Evolutionary conservation across 805 yeast genomes (phyloP).

Genomic region (Pichia gijzeniarum): DNA sequence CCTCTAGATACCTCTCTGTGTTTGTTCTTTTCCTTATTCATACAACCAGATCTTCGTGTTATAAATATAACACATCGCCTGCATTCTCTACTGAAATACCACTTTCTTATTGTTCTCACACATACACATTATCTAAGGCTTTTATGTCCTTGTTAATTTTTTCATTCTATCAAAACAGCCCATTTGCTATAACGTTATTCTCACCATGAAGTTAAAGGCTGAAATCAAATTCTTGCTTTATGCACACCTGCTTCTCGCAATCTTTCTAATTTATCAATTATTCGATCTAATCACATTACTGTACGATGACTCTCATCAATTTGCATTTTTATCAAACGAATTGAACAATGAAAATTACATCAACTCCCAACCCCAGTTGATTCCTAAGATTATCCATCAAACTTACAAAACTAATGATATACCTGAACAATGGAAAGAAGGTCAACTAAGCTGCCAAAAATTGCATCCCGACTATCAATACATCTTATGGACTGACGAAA

Average conservation of each 20-base stretch:
- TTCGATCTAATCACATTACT: slow-evolving; percentile 68
- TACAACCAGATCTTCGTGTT: too few species aligned
- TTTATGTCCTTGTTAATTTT: too few species aligned
- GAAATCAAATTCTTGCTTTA: slow-evolving; percentile 57
- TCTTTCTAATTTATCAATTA: slow-evolving; percentile 52
- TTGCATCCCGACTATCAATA: slow-evolving; percentile 85
- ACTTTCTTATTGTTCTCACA: neutral
- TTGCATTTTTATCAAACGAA: slow-evolving; percentile 58
- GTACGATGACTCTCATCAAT: slow-evolving; percentile 63
- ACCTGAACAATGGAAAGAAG: slow-evolving; percentile 76
- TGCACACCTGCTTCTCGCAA: slow-evolving; percentile 50
- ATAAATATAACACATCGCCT: too few species aligned
- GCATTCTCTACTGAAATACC: too few species aligned
- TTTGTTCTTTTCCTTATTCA: too few species aligned
- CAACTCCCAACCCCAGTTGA: slow-evolving; percentile 42
- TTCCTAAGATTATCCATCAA: slow-evolving; percentile 90
- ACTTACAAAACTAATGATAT: slow-evolving; percentile 76
- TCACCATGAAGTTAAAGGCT: slow-evolving; percentile 42
- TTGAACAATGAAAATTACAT: slow-evolving; percentile 36
- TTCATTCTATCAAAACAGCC: too few species aligned
- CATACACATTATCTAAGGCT: neutral
- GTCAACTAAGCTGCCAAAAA: slow-evolving; percentile 70
- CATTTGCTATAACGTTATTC: too few species aligned
- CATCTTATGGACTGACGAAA: slow-evolving; percentile 84
- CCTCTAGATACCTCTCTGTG: too few species aligned